Evolutionary conservation across 2,329 filamentous ascomycete species (phyloP), one percentile per base, ranked within the genome.

Genomic region (Penicillium sclerotigenum): DNA sequence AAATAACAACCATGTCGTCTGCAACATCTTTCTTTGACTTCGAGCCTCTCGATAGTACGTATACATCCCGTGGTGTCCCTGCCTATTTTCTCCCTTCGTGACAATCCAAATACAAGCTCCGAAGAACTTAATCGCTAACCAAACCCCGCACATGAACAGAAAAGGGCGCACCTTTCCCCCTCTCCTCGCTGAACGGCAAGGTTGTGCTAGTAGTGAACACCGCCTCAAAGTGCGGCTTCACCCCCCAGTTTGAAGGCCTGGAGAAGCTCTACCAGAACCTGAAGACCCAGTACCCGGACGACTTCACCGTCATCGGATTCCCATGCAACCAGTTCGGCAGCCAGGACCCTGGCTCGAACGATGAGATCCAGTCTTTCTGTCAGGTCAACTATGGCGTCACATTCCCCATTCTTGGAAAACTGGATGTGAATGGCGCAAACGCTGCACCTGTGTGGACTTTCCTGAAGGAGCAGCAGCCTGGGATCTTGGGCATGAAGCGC

Each of bases 191-290:
- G 79, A 86, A 90, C 75, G 90, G 88, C 83, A 97, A 97, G 78
- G 93, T 97, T 65, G 85, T 97, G 67, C 87, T 99, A 59, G 82
- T 96, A 69, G 91, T 99, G 79, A 99, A 99, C 85, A 97, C 93
- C 1, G 94, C 94, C 66, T 96, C 90, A 75, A 97, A 97, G 81
- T 99, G 94, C 81, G 93, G 94, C 75, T 97, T 97, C 85, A 97
- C 94, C 3, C 91, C 91, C 13, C 94, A 99, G 78, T 97, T 94
- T 77, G 87, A 84, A 61, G 90, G 89, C 31, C 89, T 99, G 49
- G 92, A 99, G 80, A 87, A 84, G 70, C 84, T 99, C 62, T 96
- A 96, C 85, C 89, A 96, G 75, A 77, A 80, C 56, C 69, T 97
- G 71, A 85, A 84, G 66, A 80, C 80, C 64, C 81, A 84, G 69